Base-by-base conservation (phyloP, 2,329 filamentous ascomycete species). In the Colletotrichum nymphaeae region DNA sequence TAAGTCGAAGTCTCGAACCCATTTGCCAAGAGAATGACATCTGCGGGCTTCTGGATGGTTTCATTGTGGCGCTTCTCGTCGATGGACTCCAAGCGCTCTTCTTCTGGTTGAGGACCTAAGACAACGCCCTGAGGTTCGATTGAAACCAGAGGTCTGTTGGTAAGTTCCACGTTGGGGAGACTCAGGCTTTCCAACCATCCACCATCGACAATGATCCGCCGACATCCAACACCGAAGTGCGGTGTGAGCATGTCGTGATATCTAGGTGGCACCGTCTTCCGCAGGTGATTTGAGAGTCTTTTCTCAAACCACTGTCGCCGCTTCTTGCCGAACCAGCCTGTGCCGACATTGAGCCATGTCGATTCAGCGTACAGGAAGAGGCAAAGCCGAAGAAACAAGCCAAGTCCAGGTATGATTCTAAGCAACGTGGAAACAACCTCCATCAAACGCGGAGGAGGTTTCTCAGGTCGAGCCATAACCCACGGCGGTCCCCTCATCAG, bases 221-320 rank as follows among this genome's bases (percentile, higher is more conserved):
- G 92, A 81, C 90, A 93, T 2, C 90, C 90, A 19, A 92, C 80
- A 55, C 86, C 84, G 69, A 91, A 93, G 66, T 92, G 86, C 0
- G 91, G 91, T 0, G 89, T 89, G 55, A 93, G 79, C 6, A 91
- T 84, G 46, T 90, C 87, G 74, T 90, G 88, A 73, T 92, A 93
- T 79, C 90, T 88, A 63, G 86, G 81, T 0, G 91, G 91, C 0
- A 88, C 88, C 1, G 79, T 82, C 12, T 80, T 77, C 69, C 84
- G 76, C 84, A 85, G 77, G 76, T 80, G 83, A 63, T 77, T 83
- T 90, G 91, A 4, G 77, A 81, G 14, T 75, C 7, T 77, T 75
- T 73, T 35, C 37, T 62, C 35, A 30, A 62, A 62, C 58, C 58
- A 49, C 32, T 62, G 37, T 49, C 58, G 58, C 37, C 58, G 58